Evolutionary conservation across 208 protist genomes (phyloP), one percentile per base, ranked within the genome.

Genomic region (Spongospora subterranea): DNA sequence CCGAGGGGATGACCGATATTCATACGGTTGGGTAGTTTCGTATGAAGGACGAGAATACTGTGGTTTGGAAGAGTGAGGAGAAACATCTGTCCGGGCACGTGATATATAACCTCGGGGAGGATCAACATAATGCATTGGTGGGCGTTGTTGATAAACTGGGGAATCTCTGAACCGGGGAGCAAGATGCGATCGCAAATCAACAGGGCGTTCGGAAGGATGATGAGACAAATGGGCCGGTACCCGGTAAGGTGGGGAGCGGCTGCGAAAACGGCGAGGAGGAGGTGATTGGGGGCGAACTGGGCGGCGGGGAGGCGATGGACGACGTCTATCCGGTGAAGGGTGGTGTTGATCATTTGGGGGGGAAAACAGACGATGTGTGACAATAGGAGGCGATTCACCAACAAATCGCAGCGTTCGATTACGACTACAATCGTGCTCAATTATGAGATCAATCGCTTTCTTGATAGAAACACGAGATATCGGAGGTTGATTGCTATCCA

Each of bases 401-500:
- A 82, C n/a, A 43, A 39, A 82, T 43, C 71, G 71, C 13, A 43
- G 40, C n/a, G 71, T 6, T 20, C 71, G 71, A 43, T n/a, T 6
- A n/a, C 71, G 40, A 20, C 35, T 82, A 45, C 71, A n/a, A 82
- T 82, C 71, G 35, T 82, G 71, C 6, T 35, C 71, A n/a, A 82
- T 43, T 20, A 82, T 82, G 11, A 45, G 13, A 17, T 82, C 71
- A n/a, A 82, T 82, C 6, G 40, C 71, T 35, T n/a, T 35, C 71
- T 82, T 82, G 35, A 82, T 35, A 13, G 17, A 20, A 13, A 82
- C n/a, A 20, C 71, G 71, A 20, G 71, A 35, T 40, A 82, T 82
- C n/a, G 71, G 71, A 35, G 71, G 71, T 43, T 82, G 71, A 82
- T 43, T 82, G n/a, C 35, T 35, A 82, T 35, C 71, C 71, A 82